Percentiles rank a stretch among this genome's conserved stretches.
Conservation (phyloP, 208 protist genomes). For the Trypanosoma melophagium region DNA sequence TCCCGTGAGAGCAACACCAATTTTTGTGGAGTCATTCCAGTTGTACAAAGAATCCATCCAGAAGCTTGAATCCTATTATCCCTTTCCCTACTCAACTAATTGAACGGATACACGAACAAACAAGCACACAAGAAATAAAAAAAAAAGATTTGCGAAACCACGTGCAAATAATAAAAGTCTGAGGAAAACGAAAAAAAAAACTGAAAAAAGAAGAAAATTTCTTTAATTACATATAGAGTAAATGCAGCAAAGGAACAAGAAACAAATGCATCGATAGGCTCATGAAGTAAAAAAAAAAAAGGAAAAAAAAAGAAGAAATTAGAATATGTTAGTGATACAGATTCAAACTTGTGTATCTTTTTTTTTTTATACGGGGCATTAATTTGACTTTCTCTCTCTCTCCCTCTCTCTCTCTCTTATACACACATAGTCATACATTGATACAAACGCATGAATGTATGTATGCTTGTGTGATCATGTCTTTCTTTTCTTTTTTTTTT, state of each 20-base stretch:
- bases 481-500: background rate
- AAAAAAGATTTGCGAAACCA: too few relatives aligned
- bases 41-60: slow-evolving; percentile 86
- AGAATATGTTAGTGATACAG: background rate
- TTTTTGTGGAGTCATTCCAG: slow-evolving; percentile 88
- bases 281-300: background rate
- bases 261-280: too few relatives aligned
- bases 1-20: slow-evolving; percentile 81
- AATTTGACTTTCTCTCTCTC: background rate
- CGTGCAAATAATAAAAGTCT: background rate
- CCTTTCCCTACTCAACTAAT: background rate
- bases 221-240: background rate
- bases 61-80: background rate
- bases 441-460: background rate
- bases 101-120: background rate
- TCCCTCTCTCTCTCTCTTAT: background rate
- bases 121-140: slow-evolving; percentile 3
- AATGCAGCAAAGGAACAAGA: background rate
- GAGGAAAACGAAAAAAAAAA: slow-evolving; percentile 1
- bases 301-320: background rate
- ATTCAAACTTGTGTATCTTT: background rate
- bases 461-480: slow-evolving; percentile 4
- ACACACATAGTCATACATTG: background rate
- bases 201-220: background rate
- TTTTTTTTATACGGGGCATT: slow-evolving; percentile 3